A percentile compares a stretch with the other conserved stretches of the same genome.
phyloP scores from a whole-genome alignment of 192 early-diverging fungal species.

The Coemansia sp. region DNA sequence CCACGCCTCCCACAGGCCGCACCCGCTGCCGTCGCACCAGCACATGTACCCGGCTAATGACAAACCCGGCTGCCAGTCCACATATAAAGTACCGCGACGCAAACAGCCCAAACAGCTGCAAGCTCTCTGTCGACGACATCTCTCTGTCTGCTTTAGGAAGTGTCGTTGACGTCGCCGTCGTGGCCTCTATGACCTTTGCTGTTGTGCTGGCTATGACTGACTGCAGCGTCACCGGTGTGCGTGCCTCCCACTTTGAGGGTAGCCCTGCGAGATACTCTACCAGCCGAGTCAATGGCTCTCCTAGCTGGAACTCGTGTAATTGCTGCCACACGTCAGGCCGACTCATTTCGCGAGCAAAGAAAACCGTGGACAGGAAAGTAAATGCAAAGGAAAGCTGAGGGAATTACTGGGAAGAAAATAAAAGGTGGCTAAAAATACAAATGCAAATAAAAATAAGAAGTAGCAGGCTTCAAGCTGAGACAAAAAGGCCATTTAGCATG shows the following conservation, averaged over 20 bases:
- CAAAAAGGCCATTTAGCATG: too few relatives aligned
- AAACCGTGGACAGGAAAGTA: too few relatives aligned
- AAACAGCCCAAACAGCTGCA: slow-evolving; percentile 45
- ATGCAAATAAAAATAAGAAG: too few relatives aligned
- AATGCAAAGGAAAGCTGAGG: too few relatives aligned
- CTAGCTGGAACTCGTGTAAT: slow-evolving; percentile 28
- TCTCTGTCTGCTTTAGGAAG: neutral
- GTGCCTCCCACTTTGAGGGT: slow-evolving; percentile 12
- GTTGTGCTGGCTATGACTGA: neutral
- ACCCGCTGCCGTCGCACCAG: slow-evolving; percentile 45
- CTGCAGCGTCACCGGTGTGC: neutral
- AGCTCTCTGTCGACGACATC: slow-evolving; percentile 5
- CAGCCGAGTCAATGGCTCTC: slow-evolving; percentile 15
- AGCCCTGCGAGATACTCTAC: slow-evolving; percentile 18
- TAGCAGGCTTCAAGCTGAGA: too few relatives aligned
- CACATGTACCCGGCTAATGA: slow-evolving; percentile 47
- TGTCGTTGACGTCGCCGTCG: neutral
- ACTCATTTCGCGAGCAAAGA: neutral
- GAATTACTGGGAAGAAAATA: too few relatives aligned
- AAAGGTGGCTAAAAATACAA: too few relatives aligned
- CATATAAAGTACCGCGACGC: slow-evolving; percentile 48
- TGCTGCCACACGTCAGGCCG: slow-evolving; percentile 49
- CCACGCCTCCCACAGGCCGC: slow-evolving; percentile 22
- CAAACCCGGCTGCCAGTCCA: slow-evolving; percentile 27
- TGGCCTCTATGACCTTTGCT: neutral